Base-by-base conservation (phyloP, 192 early-diverging fungal genomes). In the Umbelopsis sp. region DNA sequence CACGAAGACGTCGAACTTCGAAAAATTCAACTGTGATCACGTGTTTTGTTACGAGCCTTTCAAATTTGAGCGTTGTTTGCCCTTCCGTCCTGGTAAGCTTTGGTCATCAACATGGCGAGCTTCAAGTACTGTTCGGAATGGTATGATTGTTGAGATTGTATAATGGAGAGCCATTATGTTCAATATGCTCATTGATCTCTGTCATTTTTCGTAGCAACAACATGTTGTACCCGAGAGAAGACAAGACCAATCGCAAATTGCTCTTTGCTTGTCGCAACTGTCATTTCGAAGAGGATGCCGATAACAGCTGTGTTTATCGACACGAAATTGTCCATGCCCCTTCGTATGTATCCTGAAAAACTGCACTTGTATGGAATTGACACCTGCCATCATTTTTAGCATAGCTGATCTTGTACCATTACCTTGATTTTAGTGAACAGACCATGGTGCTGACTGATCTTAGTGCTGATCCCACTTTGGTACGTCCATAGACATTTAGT, bases 261-360 rank as follows among this genome's bases (percentile, higher is more conserved):
- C 79, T 89, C 74, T 91, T 86, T 75, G 91, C 91, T 17, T 94
- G 93, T 77, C 86, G 92, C 68, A 92, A 92, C 77, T 94, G 93
- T 76, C 84, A 89, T 25, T 87, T 86, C 68, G 79, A 89, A 73
- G 93, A 94, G 52, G 81, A 83, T 44, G 88, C 93, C 14, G 82
- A 89, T 45, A 91, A 89, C 68, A 73, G 82, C 53, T 89, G 89
- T 72, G 91, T 94, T 25, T 92, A 91, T 73, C 84, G 91, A 38
- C 91, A 94, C 73, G 90, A 91, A 69, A 86, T 94, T 34, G 68
- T 84, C 0, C 87, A 90, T 73, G 79, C 78, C 56, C 70, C 81
- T 70, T 81, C 82, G 83, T 86, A 84, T 52, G 73, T 72, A 25
- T 52, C 21, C 14, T 69, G 11, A n/a, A n/a, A n/a, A n/a, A n/a